Evolutionary conservation across 495 filamentous ascomycete genomes (phyloP).

Genomic region (Hypoxylon perforatum): DNA sequence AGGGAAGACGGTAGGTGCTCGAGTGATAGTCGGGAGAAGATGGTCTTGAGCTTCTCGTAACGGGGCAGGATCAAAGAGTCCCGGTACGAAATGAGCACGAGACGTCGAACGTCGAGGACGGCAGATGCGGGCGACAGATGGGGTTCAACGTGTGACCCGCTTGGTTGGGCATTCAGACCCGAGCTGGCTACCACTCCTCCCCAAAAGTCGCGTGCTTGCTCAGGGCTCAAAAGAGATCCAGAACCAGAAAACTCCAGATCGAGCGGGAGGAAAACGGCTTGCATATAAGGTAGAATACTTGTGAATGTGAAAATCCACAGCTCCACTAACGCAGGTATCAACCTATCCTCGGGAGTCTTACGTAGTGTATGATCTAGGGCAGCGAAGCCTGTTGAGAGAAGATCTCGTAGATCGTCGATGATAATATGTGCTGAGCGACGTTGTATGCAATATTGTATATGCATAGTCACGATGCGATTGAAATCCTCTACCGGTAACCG

Average conservation of each 20-base stretch:
- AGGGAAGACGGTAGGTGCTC: conserved; percentile 78
- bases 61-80: conserved; percentile 87
- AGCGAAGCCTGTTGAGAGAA: conserved; percentile 83
- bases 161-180: conserved; percentile 26
- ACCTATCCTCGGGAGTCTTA: conserved; percentile 79
- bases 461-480: conserved; percentile 83
- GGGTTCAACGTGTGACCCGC: conserved; percentile 35
- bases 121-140: conserved; percentile 51
- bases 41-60: conserved; percentile 84
- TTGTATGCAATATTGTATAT: conserved; percentile 81
- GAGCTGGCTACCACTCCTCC: conserved; percentile 62
- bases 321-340: conserved; percentile 88
- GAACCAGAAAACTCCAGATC: conserved; percentile 93
- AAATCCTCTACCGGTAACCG: conserved; percentile 92
- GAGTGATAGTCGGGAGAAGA: conserved; percentile 89
- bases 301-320: conserved; percentile 94
- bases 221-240: conserved; percentile 77
- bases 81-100: conserved; percentile 90
- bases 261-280: conserved; percentile 93
- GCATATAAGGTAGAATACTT: conserved; percentile 89
- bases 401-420: conserved; percentile 81
- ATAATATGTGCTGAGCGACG: conserved; percentile 73
- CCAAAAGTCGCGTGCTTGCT: conserved; percentile 91
- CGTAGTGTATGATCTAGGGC: conserved; percentile 85
- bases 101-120: conserved; percentile 84